These are phyloP conservation scores for Dorcoceras hygrometricum DNA, from an alignment of 257 asterid genomes.

Conservation along the genomic window DNA sequence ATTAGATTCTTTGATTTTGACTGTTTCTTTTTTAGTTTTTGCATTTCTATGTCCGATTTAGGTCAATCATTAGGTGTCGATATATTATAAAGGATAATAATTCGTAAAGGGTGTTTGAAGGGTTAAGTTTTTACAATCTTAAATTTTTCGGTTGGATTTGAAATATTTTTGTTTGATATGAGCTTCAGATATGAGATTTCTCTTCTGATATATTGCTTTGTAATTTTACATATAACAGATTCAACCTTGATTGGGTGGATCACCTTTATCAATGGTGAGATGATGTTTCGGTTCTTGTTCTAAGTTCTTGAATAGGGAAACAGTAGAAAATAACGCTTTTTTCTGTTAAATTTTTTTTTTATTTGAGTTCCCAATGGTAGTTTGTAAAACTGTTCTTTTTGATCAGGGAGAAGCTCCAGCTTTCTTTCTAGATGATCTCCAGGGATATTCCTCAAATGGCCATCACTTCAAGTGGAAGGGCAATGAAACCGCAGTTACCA, in stretches of 20 bases:
- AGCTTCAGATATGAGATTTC: constrained; percentile 23
- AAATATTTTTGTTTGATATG: constrained; percentile 15
- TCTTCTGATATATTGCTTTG: constrained; percentile 22
- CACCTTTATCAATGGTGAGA: constrained; percentile 63
- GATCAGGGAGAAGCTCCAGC: constrained; percentile 92
- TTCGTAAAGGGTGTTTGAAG: not conserved
- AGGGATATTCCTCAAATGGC: constrained; percentile 35
- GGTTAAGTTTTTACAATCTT: not conserved
- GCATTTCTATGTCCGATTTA: not conserved
- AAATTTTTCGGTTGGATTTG: constrained; percentile 1
- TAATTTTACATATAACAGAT: constrained; percentile 38
- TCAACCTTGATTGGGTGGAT: constrained; percentile 34
- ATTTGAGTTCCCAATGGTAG: constrained; percentile 10
- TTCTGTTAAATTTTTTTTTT: not conserved
- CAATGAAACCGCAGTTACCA: constrained; percentile 38
- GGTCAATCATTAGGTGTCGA: constrained; percentile 3
- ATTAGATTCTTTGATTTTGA: constrained; percentile 13
- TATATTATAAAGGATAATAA: not conserved
- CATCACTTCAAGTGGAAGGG: constrained; percentile 44
- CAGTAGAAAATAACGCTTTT: not conserved
- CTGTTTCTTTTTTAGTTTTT: not conserved
- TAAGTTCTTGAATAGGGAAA: constrained; percentile 4
- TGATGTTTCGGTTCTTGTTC: constrained; percentile 22
- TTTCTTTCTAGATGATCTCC: constrained; percentile 52
- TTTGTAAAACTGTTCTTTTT: constrained; percentile 25